phyloP scores from a whole-genome alignment of 495 filamentous ascomycete genomes.

The Tuber umbilicatum region DNA sequence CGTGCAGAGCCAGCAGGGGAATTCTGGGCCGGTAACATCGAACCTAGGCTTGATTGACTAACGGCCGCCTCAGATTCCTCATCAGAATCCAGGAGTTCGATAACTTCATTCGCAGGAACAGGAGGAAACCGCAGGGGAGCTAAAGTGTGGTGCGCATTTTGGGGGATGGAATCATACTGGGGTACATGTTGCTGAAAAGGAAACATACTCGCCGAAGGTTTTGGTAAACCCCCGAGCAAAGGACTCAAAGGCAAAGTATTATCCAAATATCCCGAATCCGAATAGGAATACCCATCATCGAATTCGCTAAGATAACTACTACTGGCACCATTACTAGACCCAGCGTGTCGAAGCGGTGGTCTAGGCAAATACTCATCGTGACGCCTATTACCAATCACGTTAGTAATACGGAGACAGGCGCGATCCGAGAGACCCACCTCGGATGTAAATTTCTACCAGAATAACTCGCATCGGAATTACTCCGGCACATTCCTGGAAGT shows the following conservation, averaged over 20 bases:
- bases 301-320: background rate
- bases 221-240: background rate
- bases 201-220: background rate
- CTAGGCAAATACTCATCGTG: background rate
- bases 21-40: background rate
- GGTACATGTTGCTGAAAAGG: background rate
- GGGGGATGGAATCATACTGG: background rate
- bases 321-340: background rate
- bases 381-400: constrained; percentile 2
- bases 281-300: background rate
- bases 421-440: background rate
- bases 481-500: background rate
- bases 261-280: constrained; percentile 4
- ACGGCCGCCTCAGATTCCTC: background rate
- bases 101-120: background rate
- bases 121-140: background rate
- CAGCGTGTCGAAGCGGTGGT: background rate
- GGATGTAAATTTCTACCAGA: background rate
- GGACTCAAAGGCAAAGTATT: background rate
- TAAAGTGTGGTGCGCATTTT: background rate
- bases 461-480: background rate
- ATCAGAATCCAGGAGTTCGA: constrained; percentile 4
- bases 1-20: background rate
- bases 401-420: background rate
- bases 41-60: background rate